These are phyloP conservation scores for Auricularia auricula-judae DNA, from an alignment of 768 basidiomycete species.

Conservation along the genomic window DNA sequence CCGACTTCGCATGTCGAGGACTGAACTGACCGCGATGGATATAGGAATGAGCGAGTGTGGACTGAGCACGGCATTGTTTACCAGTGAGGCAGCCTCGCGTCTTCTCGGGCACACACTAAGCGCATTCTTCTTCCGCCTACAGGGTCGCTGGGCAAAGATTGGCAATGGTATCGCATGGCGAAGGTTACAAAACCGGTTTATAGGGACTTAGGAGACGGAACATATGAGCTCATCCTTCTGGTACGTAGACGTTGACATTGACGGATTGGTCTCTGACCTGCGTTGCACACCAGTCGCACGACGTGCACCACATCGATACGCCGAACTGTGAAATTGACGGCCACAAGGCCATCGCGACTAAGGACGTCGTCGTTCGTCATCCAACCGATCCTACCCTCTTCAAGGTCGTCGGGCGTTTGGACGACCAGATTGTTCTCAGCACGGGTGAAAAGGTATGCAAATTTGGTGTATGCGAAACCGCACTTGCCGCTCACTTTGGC, in stretches of 20 bases:
- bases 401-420: slow-evolving; percentile 27
- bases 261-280: too few relatives aligned
- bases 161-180: neutral
- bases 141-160: neutral
- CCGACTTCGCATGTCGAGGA: neutral
- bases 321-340: slow-evolving; percentile 3
- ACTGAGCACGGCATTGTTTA: neutral
- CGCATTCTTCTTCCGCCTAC: neutral
- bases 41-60: neutral
- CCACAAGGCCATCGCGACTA: slow-evolving; percentile 2
- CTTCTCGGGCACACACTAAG: neutral
- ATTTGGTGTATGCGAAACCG: neutral
- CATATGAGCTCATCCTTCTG: neutral
- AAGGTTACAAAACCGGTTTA: neutral
- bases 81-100: neutral
- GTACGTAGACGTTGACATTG: neutral
- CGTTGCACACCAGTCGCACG: neutral
- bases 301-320: slow-evolving; percentile 1
- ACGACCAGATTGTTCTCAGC: slow-evolving; percentile 31
- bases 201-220: neutral
- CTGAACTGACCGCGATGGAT: neutral
- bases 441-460: slow-evolving; percentile 34
- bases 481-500: too few relatives aligned
- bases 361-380: slow-evolving; percentile 25
- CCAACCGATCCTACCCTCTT: slow-evolving; percentile 22